Percentiles rank a stretch among this genome's conserved stretches.
Conservation (phyloP, 75 land plant genomes). For the Sequoia sempervirens region DNA sequence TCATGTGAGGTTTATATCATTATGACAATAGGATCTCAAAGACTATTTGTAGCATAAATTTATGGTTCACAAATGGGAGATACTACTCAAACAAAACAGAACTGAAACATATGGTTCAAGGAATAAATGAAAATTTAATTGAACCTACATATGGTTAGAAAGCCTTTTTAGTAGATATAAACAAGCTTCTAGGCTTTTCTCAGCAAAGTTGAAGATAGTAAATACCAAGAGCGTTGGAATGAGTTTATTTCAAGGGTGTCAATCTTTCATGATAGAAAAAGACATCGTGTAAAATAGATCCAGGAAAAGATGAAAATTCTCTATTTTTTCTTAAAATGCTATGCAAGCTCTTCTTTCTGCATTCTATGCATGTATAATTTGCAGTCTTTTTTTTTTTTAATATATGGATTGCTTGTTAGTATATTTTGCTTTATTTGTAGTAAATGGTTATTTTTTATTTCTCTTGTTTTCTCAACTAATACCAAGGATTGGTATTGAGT, state of each 20-base stretch:
- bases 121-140: background rate
- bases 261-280: background rate
- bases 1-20: background rate
- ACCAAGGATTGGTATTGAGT: background rate
- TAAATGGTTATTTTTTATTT: background rate
- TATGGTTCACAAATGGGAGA: background rate
- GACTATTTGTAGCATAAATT: background rate
- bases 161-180: background rate
- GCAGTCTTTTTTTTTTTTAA: background rate
- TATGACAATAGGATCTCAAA: background rate
- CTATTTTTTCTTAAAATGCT: background rate
- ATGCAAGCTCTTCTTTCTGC: background rate
- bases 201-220: background rate
- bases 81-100: background rate
- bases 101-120: background rate
- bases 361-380: background rate
- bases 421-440: background rate
- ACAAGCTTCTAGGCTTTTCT: background rate
- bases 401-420: background rate
- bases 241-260: background rate
- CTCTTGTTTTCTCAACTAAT: background rate
- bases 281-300: background rate
- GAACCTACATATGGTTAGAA: background rate
- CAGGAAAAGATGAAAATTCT: background rate
- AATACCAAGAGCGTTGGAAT: background rate